Evolutionary conservation across 2,329 filamentous ascomycete species (phyloP), one percentile per base, ranked within the genome.

Genomic region (Sphaceloma murrayae): DNA sequence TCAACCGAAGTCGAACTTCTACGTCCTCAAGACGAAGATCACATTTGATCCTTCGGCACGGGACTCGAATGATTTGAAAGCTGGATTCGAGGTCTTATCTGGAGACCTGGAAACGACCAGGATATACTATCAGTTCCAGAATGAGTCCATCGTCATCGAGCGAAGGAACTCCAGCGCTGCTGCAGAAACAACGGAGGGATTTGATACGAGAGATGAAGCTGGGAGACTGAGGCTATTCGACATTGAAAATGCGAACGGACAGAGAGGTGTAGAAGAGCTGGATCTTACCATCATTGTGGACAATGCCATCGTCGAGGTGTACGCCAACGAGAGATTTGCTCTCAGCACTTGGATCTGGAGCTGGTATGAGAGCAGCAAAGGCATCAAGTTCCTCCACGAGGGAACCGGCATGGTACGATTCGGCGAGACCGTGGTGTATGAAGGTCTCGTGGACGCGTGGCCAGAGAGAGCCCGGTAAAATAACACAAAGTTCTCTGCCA

Each of bases 41-140:
- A 57, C 56, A 3, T 67, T 68, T 51, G 56, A 63, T 0, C 43
- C 49, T 10, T 52, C 56, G 7, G 60, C 61, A 1, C 62, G 66
- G 5, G 49, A 46, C 14, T 51, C 47, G n/a, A 54, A 53, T 1
- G 51, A 59, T 14, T 50, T 66, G 3, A 62, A 61, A 48, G 64
- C 62, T 13, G 66, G 66, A 10, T 63, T 68, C 47, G 58, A 62
- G 36, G 65, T 68, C 31, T 51, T 68, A 2, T 58, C 61, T 1
- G 66, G 64, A 4, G 52, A 62, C 2, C 51, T 61, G 17, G 66
- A 68, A 51, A 58, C 57, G 8, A 68, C 66, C 3, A 60, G 55
- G 8, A 61, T 68, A 29, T 67, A 66, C 52, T 68, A 68, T 51
- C 64, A 68, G 38, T 66, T 68, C 51, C 63, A 60, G 2, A 67